Percentiles rank a stretch among this genome's conserved stretches.
These are phyloP conservation scores for Penicillium cosmopolitanum DNA, from an alignment of 495 filamentous ascomycete species.

Conservation along the genomic window DNA sequence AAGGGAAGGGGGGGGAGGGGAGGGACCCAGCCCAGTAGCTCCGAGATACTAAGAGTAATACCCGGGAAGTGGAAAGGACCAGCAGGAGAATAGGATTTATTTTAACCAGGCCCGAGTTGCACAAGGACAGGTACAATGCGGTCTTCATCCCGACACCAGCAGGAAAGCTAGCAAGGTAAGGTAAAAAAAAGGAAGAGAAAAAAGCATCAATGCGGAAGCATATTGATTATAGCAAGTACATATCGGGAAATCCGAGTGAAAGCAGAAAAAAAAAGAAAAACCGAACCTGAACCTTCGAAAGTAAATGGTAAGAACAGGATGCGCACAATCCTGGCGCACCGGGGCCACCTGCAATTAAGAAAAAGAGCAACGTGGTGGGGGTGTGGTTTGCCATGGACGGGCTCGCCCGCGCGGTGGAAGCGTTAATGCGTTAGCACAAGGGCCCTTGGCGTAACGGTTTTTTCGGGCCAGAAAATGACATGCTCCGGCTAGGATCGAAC, in stretches of 20 bases:
- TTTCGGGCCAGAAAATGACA: slow-evolving; percentile 30
- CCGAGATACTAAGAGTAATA: slow-evolving; percentile 16
- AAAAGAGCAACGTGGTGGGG: slow-evolving; percentile 25
- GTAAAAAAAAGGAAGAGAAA: neutral
- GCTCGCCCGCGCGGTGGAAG: slow-evolving; percentile 38
- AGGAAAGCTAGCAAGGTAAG: neutral
- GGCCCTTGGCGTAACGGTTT: slow-evolving; percentile 48
- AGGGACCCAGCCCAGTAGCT: slow-evolving; percentile 17
- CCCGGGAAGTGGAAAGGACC: neutral
- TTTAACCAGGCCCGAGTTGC: slow-evolving; percentile 11
- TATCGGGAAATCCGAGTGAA: neutral
- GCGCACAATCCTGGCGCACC: neutral
- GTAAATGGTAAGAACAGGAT: neutral
- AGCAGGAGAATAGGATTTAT: slow-evolving; percentile 7
- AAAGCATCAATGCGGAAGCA: neutral
- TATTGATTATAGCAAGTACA: neutral
- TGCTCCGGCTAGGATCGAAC: slow-evolving; percentile 29
- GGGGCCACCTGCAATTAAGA: neutral
- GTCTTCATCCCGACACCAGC: slow-evolving; percentile 13
- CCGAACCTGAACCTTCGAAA: neutral
- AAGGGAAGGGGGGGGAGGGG: slow-evolving; percentile 20
- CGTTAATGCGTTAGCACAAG: slow-evolving; percentile 18
- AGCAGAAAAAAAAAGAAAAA: neutral
- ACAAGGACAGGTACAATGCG: slow-evolving; percentile 21
- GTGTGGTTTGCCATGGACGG: slow-evolving; percentile 35